A percentile compares a stretch with the other conserved stretches of the same genome.
phyloP scores from a whole-genome alignment of 768 basidiomycete genomes.

The Tulasnella sp. region DNA sequence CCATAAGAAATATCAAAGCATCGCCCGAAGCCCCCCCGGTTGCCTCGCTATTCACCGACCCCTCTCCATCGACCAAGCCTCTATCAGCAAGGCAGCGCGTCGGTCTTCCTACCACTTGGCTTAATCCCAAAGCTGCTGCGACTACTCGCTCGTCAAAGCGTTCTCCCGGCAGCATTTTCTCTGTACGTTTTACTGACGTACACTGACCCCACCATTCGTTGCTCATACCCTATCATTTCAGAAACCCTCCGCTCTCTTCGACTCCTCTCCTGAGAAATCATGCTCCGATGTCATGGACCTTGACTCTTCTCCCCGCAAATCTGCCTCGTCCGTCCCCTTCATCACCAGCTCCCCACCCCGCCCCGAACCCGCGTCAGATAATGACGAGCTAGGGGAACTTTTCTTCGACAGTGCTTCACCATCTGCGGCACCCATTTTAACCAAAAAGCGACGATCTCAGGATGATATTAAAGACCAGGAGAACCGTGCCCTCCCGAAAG shows the following conservation, averaged over 20 bases:
- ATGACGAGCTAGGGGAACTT: slow-evolving; percentile 40
- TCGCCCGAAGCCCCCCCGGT: slow-evolving; percentile 4
- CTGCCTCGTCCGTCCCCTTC: slow-evolving; percentile 32
- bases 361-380: slow-evolving; percentile 42
- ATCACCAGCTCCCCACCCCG: slow-evolving; percentile 27
- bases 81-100: slow-evolving; percentile 3
- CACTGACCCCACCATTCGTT: background rate
- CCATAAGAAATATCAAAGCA: background rate
- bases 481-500: background rate
- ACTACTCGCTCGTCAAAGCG: slow-evolving; percentile 15
- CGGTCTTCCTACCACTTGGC: slow-evolving; percentile 15
- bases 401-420: slow-evolving; percentile 22
- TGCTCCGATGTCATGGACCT: slow-evolving; percentile 67
- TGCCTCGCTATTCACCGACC: slow-evolving; percentile 3
- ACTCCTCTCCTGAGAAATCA: slow-evolving; percentile 14
- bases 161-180: slow-evolving; percentile 19
- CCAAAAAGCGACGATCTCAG: slow-evolving; percentile 12
- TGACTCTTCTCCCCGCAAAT: slow-evolving; percentile 37
- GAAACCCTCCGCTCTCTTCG: background rate
- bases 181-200: slow-evolving; percentile 5
- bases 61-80: slow-evolving; percentile 11
- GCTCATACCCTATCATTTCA: background rate
- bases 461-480: slow-evolving; percentile 6
- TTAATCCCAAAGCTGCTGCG: background rate
- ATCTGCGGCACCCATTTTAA: background rate